These are phyloP conservation scores for Colletotrichum tabaci DNA, from an alignment of 2,329 filamentous ascomycete genomes.

Conservation along the genomic window DNA sequence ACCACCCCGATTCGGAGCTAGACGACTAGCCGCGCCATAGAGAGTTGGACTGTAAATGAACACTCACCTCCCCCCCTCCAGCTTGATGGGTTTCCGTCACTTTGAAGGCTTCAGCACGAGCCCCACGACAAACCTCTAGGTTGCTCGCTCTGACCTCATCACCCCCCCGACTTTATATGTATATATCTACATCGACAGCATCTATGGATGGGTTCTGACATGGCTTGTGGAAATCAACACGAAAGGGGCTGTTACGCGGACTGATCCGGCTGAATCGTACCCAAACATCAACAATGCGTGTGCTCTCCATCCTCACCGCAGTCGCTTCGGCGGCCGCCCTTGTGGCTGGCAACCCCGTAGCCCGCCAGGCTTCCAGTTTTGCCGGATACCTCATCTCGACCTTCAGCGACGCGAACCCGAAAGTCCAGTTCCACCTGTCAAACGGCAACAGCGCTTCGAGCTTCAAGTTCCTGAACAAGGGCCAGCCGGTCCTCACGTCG, in stretches of 20 bases:
- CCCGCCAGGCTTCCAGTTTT: slow-evolving; percentile 21
- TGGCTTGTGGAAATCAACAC: too few relatives aligned
- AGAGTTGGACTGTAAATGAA: slow-evolving; percentile 15
- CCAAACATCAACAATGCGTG: too few relatives aligned
- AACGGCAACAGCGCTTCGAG: slow-evolving; percentile 50
- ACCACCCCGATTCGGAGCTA: slow-evolving; percentile 26
- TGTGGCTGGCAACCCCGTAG: too few relatives aligned
- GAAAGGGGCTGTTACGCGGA: too few relatives aligned
- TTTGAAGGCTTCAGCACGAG: background rate
- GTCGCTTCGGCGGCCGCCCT: too few relatives aligned
- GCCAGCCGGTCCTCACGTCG: slow-evolving; percentile 51
- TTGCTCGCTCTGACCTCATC: background rate
- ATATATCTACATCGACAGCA: too few relatives aligned
- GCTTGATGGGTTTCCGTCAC: background rate
- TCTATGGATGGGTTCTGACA: too few relatives aligned
- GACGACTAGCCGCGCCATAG: slow-evolving; percentile 32
- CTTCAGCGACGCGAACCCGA: slow-evolving; percentile 51
- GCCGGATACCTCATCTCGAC: slow-evolving; percentile 56
- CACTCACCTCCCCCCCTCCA: background rate
- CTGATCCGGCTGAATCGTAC: too few relatives aligned
- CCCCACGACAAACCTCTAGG: background rate
- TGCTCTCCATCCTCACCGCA: too few relatives aligned
- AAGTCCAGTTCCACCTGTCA: slow-evolving; percentile 53
- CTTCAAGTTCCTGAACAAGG: slow-evolving; percentile 52
- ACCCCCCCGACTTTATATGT: too few relatives aligned